Percentiles rank a stretch among this genome's conserved stretches.
phyloP scores from a whole-genome alignment of 225 moss, liverwort and hornwort genomes.

The Marchantia paleacea region DNA sequence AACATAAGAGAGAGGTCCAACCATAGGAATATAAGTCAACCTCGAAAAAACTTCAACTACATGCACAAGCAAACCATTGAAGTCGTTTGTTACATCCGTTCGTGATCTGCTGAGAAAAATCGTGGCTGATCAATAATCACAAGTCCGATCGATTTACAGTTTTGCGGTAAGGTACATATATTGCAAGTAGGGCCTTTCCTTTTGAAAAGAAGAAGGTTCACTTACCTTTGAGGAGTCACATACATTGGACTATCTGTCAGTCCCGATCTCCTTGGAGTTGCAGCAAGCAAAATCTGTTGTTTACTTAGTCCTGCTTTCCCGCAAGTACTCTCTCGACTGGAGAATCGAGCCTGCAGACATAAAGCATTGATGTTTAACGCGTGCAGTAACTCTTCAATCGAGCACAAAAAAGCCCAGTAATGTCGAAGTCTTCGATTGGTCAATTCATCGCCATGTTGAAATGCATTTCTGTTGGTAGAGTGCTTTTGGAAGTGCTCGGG shows the following conservation, averaged over 20 bases:
- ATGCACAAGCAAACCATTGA: too few relatives aligned
- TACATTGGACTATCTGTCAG: neutral
- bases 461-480: too few relatives aligned
- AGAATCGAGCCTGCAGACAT: neutral
- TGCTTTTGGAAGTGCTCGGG: neutral
- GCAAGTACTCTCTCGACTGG: neutral
- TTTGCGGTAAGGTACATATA: too few relatives aligned
- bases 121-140: too few relatives aligned
- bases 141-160: too few relatives aligned
- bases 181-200: too few relatives aligned
- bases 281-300: neutral
- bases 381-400: neutral
- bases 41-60: too few relatives aligned
- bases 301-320: neutral
- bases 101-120: too few relatives aligned
- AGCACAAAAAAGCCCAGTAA: neutral
- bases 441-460: neutral
- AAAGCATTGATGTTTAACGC: neutral
- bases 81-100: too few relatives aligned
- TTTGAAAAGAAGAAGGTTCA: neutral
- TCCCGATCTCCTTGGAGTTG: neutral
- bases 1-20: neutral
- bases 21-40: too few relatives aligned
- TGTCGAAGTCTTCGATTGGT: neutral
- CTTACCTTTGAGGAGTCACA: constrained; percentile 5